Conservation (phyloP, 306 rosid species). For the Glycine soja region DNA sequence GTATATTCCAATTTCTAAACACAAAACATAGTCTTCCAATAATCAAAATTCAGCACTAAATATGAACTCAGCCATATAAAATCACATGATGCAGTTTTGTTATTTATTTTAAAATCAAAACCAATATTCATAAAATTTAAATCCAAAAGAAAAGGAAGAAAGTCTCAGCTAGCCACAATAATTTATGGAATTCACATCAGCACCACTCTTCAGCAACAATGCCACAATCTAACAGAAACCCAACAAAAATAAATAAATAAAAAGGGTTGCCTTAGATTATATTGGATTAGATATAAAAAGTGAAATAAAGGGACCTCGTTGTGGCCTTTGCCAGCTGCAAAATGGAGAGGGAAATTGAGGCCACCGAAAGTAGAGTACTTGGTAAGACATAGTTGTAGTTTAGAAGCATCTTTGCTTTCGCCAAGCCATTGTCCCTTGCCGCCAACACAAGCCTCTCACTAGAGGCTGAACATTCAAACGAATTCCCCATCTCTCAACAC, state of each 20-base stretch:
- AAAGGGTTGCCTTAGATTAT: not conserved
- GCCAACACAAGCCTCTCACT: conserved; percentile 98
- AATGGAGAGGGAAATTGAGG: conserved; percentile 95
- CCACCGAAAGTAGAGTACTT: conserved; percentile 95
- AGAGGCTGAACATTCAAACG: conserved; percentile 96
- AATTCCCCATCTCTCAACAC: conserved; percentile 98
- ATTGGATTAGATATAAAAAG: not conserved
- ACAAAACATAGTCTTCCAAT: conserved; percentile 13
- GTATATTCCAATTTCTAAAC: too few species aligned
- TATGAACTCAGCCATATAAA: not conserved
- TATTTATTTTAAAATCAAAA: conserved; percentile 13
- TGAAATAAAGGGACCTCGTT: conserved; percentile 67
- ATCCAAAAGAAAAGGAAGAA: not conserved
- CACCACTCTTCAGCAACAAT: conserved; percentile 94
- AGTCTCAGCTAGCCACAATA: conserved; percentile 91
- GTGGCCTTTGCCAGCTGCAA: conserved; percentile 93
- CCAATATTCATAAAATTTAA: not conserved
- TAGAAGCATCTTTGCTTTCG: conserved; percentile 94
- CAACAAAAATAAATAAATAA: conserved; percentile 12
- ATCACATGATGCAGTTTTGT: not conserved
- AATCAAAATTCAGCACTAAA: conserved; percentile 18
- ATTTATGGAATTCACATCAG: conserved; percentile 95
- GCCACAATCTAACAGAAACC: conserved; percentile 72
- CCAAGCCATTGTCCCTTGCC: conserved; percentile 92
- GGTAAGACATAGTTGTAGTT: conserved; percentile 80